A percentile compares a stretch with the other conserved stretches of the same genome.
Conservation (phyloP, 805 yeast genomes). For the Pichia nanzhaoensis region DNA sequence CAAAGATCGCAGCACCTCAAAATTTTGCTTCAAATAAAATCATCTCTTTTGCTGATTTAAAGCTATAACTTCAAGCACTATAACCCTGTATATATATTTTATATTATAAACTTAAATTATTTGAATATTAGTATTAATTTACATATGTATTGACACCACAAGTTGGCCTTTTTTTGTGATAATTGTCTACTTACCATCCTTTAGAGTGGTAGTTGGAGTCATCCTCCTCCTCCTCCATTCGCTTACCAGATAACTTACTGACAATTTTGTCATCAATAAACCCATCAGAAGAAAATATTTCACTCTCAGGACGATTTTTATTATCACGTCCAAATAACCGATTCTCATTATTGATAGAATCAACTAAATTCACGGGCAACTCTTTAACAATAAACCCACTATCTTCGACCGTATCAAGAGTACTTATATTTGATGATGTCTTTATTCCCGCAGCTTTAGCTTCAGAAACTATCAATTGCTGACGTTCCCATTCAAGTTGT, state of each 20-base stretch:
- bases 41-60: conserved; percentile 22
- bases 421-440: no score
- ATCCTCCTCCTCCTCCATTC: conserved; percentile 24
- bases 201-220: conserved; percentile 34
- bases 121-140: not conserved
- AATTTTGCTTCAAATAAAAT: conserved; percentile 21
- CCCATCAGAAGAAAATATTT: conserved; percentile 15
- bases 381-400: conserved; percentile 21
- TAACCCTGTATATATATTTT: conserved; percentile 1
- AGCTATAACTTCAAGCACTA: conserved; percentile 6
- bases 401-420: not conserved
- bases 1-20: conserved; percentile 1
- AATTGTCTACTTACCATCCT: conserved; percentile 30
- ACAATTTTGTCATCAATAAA: conserved; percentile 12
- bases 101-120: not conserved
- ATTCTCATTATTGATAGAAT: conserved; percentile 27
- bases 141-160: no score
- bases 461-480: conserved; percentile 1
- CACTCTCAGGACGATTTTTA: not conserved
- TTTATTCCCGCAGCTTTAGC: not conserved
- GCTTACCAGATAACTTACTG: not conserved
- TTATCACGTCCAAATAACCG: conserved; percentile 10
- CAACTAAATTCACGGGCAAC: conserved; percentile 25
- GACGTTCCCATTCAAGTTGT: conserved; percentile 6
- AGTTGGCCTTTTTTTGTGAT: not conserved